Percentiles rank a stretch among this genome's conserved stretches.
Conservation (phyloP, 805 yeast genomes). For the Saturnispora gosingensis region DNA sequence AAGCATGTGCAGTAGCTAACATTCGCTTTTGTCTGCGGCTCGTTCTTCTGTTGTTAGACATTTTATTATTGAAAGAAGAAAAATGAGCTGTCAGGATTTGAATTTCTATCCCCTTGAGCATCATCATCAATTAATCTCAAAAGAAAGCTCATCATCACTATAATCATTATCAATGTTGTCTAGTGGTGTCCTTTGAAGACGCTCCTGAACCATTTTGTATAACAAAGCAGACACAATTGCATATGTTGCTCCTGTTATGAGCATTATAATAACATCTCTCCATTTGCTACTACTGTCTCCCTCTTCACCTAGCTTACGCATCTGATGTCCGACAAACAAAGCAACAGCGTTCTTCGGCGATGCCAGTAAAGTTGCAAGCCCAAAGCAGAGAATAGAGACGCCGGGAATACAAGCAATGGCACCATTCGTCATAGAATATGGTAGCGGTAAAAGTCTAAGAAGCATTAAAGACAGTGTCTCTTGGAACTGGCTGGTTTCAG, state of each 20-base stretch:
- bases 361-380: conserved; percentile 62
- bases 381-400: conserved; percentile 50
- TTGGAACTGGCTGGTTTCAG: conserved; percentile 33
- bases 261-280: conserved; percentile 54
- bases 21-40: background rate
- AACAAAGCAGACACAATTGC: conserved; percentile 56
- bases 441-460: conserved; percentile 82
- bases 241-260: conserved; percentile 47
- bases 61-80: background rate
- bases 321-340: conserved; percentile 66
- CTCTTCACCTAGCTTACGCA: conserved; percentile 60
- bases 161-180: background rate
- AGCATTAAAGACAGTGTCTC: conserved; percentile 58
- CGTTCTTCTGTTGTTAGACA: background rate
- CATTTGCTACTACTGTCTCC: conserved; percentile 37
- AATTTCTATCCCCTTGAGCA: background rate
- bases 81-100: background rate
- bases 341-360: conserved; percentile 78
- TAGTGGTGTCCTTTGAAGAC: background rate
- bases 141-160: background rate
- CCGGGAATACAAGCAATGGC: conserved; percentile 86
- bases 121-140: background rate
- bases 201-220: conserved; percentile 42
- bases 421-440: conserved; percentile 86
- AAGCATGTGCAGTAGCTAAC: background rate